A percentile compares a stretch with the other conserved stretches of the same genome.
These are phyloP conservation scores for Fraxinus sp. DNA, from an alignment of 305 asterid species.

Conservation along the genomic window DNA sequence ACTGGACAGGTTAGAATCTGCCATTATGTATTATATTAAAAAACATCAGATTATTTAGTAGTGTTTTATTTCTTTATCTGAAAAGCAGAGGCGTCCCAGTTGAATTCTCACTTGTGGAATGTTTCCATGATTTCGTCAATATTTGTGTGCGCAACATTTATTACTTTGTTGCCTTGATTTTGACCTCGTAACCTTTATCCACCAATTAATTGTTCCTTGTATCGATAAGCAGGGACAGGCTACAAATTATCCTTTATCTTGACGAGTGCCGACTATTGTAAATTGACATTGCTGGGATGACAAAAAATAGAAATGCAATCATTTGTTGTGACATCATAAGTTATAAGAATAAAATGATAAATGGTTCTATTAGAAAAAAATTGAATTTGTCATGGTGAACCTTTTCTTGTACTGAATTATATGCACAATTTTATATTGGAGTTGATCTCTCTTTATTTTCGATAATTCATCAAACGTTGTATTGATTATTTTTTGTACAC, in stretches of 20 bases:
- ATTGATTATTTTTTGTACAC: background rate
- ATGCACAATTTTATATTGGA: background rate
- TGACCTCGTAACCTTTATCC: background rate
- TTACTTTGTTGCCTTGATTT: background rate
- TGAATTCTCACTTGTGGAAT: background rate
- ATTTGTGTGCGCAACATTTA: background rate
- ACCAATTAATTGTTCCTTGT: background rate
- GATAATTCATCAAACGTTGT: background rate
- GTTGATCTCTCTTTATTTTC: background rate
- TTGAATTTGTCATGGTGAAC: background rate
- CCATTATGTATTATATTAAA: background rate
- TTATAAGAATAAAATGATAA: background rate
- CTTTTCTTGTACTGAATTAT: background rate
- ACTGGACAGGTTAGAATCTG: conserved; percentile 58
- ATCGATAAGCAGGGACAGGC: background rate
- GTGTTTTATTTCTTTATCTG: background rate
- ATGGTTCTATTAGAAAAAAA: background rate
- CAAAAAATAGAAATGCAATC: background rate
- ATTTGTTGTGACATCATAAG: background rate
- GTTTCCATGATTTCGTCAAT: background rate
- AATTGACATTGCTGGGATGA: background rate
- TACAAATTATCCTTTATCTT: background rate
- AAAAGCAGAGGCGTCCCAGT: background rate
- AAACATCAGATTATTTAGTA: background rate
- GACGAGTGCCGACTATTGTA: background rate